Percentiles rank a stretch among this genome's conserved stretches.
Conservation (phyloP, 495 filamentous ascomycete genomes). For the Choiromyces venosus region DNA sequence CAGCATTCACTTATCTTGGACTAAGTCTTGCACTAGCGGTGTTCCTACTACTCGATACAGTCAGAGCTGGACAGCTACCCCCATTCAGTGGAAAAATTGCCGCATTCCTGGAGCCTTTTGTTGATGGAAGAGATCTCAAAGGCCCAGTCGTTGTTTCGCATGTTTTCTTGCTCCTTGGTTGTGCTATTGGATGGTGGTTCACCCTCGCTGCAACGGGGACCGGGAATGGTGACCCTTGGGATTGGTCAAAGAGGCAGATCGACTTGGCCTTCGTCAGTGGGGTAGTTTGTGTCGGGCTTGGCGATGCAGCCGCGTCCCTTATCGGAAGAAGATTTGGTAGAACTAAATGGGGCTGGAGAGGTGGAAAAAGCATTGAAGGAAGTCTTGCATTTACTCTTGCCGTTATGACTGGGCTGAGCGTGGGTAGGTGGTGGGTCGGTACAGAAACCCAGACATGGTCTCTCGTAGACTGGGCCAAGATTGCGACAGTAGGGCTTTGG, state of each 20-base stretch:
- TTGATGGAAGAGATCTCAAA: conserved; percentile 86
- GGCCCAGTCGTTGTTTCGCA: conserved; percentile 93
- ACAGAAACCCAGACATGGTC: conserved; percentile 44
- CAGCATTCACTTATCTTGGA: conserved; percentile 71
- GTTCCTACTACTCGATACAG: conserved; percentile 81
- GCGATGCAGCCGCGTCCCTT: conserved; percentile 89
- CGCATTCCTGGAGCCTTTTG: conserved; percentile 81
- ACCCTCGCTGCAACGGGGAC: conserved; percentile 58
- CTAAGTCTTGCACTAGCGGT: conserved; percentile 66
- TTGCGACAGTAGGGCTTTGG: conserved; percentile 63
- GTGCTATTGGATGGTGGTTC: conserved; percentile 90
- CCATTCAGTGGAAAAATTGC: conserved; percentile 78
- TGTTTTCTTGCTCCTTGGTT: conserved; percentile 94
- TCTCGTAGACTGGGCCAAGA: conserved; percentile 52
- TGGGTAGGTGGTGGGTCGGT: conserved; percentile 69
- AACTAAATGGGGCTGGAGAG: conserved; percentile 92
- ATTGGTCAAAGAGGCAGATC: conserved; percentile 7
- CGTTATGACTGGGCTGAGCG: conserved; percentile 65
- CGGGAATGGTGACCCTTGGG: conserved; percentile 48
- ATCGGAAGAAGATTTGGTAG: conserved; percentile 81
- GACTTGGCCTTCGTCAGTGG: conserved; percentile 85
- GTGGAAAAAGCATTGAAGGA: conserved; percentile 91
- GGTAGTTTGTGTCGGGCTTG: conserved; percentile 88
- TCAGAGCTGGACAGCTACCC: conserved; percentile 84
- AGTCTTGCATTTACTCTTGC: conserved; percentile 77